Evolutionary conservation across 441 rosid genomes (phyloP).

Genomic region (Populus tomentosa): DNA sequence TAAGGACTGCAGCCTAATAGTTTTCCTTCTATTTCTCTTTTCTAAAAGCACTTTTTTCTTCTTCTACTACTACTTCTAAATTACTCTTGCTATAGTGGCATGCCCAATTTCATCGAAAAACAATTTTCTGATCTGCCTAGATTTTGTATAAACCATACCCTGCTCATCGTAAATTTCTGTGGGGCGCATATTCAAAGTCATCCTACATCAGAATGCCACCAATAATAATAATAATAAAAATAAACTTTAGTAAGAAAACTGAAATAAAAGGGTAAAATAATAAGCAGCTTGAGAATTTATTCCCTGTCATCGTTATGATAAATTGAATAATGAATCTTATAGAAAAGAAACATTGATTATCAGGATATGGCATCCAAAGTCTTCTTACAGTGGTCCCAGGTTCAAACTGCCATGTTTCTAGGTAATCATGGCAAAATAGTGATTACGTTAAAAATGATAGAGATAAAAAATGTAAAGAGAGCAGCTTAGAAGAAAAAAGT

Average conservation of each 20-base stretch:
- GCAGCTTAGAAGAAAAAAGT: neutral
- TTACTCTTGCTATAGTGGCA: neutral
- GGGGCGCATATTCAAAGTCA: neutral
- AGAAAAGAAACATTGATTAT: neutral
- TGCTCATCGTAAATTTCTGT: neutral
- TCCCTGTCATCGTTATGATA: neutral
- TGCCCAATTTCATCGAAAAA: neutral
- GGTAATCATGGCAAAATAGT: neutral
- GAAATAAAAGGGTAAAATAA: neutral
- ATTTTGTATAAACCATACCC: neutral
- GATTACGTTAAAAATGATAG: neutral
- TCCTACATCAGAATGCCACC: neutral
- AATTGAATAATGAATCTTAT: neutral
- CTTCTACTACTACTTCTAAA: neutral
- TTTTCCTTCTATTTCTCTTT: neutral
- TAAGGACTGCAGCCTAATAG: neutral
- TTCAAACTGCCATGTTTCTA: neutral
- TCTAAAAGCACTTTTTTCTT: neutral
- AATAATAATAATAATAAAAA: too few species aligned
- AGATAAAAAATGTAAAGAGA: neutral
- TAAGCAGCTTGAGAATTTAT: too few species aligned
- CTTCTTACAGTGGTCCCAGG: neutral
- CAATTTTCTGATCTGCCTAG: neutral
- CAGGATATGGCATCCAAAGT: neutral
- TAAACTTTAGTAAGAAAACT: neutral